Conservation (phyloP, 140 eudicot species). For the Stevia rebaudiana region DNA sequence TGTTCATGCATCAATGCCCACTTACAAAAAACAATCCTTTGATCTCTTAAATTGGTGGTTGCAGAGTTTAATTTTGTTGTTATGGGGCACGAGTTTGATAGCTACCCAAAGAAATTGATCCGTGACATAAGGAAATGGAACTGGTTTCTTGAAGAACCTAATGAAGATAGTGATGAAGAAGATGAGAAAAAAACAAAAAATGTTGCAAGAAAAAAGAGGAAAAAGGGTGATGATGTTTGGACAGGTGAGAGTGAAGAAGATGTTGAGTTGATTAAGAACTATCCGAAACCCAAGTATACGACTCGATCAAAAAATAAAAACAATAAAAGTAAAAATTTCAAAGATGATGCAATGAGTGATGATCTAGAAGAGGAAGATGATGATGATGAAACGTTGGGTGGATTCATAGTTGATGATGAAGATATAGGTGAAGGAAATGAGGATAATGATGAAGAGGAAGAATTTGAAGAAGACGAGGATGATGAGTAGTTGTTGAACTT, state of each 20-base stretch:
- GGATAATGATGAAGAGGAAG: constrained; percentile 53
- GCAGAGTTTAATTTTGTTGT: constrained; percentile 77
- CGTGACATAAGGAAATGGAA: constrained; percentile 50
- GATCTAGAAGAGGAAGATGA: constrained; percentile 35
- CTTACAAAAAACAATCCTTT: neutral
- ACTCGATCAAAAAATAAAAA: constrained; percentile 59
- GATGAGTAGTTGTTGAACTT: constrained; percentile 36
- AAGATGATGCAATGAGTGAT: neutral
- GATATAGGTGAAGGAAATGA: constrained; percentile 43
- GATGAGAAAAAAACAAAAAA: constrained; percentile 35
- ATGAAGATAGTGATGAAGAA: constrained; percentile 43
- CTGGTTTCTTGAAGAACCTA: constrained; percentile 75
- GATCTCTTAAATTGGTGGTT: neutral
- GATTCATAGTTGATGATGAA: constrained; percentile 66
- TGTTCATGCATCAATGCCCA: neutral
- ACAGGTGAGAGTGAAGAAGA: constrained; percentile 80
- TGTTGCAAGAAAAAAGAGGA: constrained; percentile 39
- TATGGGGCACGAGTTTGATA: constrained; percentile 74
- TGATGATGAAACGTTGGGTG: constrained; percentile 72
- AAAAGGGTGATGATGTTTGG: constrained; percentile 76
- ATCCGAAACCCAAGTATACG: constrained; percentile 45
- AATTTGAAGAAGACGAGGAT: constrained; percentile 44
- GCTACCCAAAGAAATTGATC: constrained; percentile 56
- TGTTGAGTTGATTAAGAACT: constrained; percentile 31
- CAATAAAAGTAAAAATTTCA: constrained; percentile 15